Conservation (phyloP, 768 basidiomycete genomes). For the Crassisporium funariophilum region DNA sequence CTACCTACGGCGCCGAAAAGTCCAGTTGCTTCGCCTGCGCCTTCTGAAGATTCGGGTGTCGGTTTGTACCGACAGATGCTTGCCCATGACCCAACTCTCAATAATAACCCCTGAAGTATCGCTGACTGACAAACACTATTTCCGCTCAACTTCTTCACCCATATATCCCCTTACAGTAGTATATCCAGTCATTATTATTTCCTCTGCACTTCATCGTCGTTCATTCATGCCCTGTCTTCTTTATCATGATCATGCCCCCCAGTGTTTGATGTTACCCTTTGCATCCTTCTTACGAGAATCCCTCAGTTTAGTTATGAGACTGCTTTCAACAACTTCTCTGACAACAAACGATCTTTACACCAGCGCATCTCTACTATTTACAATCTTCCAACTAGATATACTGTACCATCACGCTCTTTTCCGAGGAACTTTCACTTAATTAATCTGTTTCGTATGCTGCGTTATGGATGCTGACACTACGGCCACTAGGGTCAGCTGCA, state of each 20-base stretch:
- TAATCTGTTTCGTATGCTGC: constrained; percentile 70
- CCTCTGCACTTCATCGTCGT: constrained; percentile 16
- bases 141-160: constrained; percentile 16
- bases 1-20: constrained; percentile 38
- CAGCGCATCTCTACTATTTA: constrained; percentile 28
- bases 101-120: constrained; percentile 37
- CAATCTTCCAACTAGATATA: constrained; percentile 27
- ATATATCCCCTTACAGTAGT: constrained; percentile 29
- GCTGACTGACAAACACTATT: constrained; percentile 17
- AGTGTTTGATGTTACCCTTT: constrained; percentile 19
- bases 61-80: constrained; percentile 83
- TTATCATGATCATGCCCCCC: constrained; percentile 23
- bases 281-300: constrained; percentile 15
- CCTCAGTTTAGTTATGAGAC: constrained; percentile 3
- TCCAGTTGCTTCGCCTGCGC: constrained; percentile 68
- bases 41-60: constrained; percentile 81
- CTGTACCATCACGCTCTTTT: constrained; percentile 32
- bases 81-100: constrained; percentile 72
- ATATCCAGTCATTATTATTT: constrained; percentile 24
- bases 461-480: constrained; percentile 95
- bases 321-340: constrained; percentile 6
- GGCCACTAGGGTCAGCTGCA: constrained; percentile 89
- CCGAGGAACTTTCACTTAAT: constrained; percentile 25
- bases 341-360: constrained; percentile 18
- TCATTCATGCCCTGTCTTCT: constrained; percentile 20